Evolutionary conservation across 805 yeast species (phyloP).

Genomic region (Candida argentea): DNA sequence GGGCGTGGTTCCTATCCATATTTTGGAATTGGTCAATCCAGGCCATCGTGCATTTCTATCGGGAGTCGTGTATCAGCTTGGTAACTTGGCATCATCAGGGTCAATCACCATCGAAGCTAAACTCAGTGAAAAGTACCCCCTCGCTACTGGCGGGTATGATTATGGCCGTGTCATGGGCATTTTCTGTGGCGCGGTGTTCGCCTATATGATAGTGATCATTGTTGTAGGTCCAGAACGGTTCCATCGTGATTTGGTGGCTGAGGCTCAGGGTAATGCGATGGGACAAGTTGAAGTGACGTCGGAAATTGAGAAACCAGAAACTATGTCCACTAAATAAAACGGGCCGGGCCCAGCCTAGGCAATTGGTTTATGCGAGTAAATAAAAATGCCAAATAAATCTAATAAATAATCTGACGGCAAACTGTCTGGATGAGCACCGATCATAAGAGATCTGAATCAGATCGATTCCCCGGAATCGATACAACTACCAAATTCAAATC

Average conservation of each 20-base stretch:
- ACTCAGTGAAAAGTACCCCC: constrained; percentile 52
- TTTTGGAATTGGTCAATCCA: constrained; percentile 47
- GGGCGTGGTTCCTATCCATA: constrained; percentile 62
- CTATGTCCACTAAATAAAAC: too few relatives aligned
- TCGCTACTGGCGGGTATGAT: constrained; percentile 29
- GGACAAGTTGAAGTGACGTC: too few relatives aligned
- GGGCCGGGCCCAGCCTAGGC: too few relatives aligned
- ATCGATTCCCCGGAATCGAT: too few relatives aligned
- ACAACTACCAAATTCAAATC: too few relatives aligned
- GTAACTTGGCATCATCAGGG: constrained; percentile 64
- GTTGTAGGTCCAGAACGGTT: constrained; percentile 51
- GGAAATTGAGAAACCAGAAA: too few relatives aligned
- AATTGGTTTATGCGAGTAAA: too few relatives aligned
- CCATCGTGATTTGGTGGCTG: constrained; percentile 12
- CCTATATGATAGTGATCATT: constrained; percentile 35
- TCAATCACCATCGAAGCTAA: constrained; percentile 60
- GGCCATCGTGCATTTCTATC: constrained; percentile 48
- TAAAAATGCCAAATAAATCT: too few relatives aligned
- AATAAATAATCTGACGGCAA: too few relatives aligned
- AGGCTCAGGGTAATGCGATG: too few relatives aligned
- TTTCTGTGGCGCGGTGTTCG: constrained; percentile 57
- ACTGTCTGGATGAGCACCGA: too few relatives aligned
- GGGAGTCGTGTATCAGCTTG: constrained; percentile 60
- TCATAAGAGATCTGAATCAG: too few relatives aligned
- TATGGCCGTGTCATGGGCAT: constrained; percentile 68